Evolutionary conservation across 73 alveolate genomes (phyloP), one percentile per base, ranked within the genome.

Genomic region (Uronychia setigera): DNA sequence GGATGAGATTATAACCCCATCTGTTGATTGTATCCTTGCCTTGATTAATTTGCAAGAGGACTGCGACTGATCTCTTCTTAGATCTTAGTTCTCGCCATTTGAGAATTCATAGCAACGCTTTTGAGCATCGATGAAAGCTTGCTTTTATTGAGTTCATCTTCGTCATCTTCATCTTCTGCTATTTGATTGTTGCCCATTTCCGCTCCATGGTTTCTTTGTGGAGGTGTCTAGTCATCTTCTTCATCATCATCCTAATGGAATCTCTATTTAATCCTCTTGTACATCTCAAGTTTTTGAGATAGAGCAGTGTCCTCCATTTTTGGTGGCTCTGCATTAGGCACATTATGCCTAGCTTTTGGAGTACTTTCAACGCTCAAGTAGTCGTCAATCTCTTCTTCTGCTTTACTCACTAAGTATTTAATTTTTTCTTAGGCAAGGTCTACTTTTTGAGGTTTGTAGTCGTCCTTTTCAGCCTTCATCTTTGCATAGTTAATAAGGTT

Each of bases 371-470:
- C 67, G 19, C 67, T 46, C 67, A 46, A 19, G 59, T 28, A 76
- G 28, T 30, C 28, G n/a, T 76, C 32, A 5, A 76, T 76, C 81
- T 76, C 81, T 27, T 76, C 46, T 30, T 76, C 81, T 31, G 81
- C 81, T 58, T 76, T 76, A 9, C 81, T 30, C 1, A 76, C 81
- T 27, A 76, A 76, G 46, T 76, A 76, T 31, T 76, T 32, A 5
- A 76, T 1, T 31, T 76, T 76, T 32, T 76, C 28, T 30, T 76
- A 30, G 5, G 81, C 81, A 25, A 76, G 19, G 27, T 28, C 46
- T 25, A 31, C 27, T 19, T 46, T 46, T 46, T 5, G 67, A 19
- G 67, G 19, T n/a, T n/a, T n/a, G n/a, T n/a, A n/a, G n/a, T n/a
- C n/a, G n/a, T n/a, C n/a, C n/a, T n/a, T n/a, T n/a, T n/a, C n/a